Percentiles rank a stretch among this genome's conserved stretches.
phyloP scores from a whole-genome alignment of 1,139 yeast genomes.

The Taphrina wiesneri region DNA sequence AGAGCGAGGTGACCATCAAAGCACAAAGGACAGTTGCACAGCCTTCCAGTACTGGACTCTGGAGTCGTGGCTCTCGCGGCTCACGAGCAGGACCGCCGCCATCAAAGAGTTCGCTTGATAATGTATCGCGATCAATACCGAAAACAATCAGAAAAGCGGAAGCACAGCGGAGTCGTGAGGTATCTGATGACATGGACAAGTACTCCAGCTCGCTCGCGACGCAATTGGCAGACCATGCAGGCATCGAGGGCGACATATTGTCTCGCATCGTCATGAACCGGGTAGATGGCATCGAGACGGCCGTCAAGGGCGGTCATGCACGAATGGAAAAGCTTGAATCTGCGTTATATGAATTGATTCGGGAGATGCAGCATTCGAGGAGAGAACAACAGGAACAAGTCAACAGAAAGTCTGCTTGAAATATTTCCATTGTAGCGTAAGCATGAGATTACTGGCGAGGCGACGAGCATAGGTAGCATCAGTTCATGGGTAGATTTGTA shows the following conservation, averaged over 20 bases:
- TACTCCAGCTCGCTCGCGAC: slow-evolving; percentile 30
- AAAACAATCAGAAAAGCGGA: background rate
- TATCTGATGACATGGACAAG: background rate
- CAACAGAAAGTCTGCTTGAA: background rate
- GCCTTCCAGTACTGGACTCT: background rate
- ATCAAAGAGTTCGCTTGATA: background rate
- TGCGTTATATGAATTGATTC: slow-evolving; percentile 4
- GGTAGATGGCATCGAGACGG: slow-evolving; percentile 23
- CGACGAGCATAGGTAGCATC: background rate
- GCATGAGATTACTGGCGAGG: background rate
- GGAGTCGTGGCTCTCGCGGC: background rate
- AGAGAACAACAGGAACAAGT: background rate
- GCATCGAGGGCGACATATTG: slow-evolving; percentile 3
- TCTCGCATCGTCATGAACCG: slow-evolving; percentile 22
- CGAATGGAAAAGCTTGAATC: slow-evolving; percentile 15
- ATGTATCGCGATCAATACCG: background rate
- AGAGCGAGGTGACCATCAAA: slow-evolving; percentile 6
- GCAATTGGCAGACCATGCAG: slow-evolving; percentile 22
- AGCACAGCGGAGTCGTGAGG: background rate
- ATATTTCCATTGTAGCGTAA: background rate
- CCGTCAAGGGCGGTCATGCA: slow-evolving; percentile 11
- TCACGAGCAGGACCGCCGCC: background rate
- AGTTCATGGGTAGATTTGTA: background rate
- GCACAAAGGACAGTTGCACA: background rate
- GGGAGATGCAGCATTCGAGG: background rate